These are phyloP conservation scores for Ambispora gerdemannii DNA, from an alignment of 192 early-diverging fungal genomes.

Conservation along the genomic window DNA sequence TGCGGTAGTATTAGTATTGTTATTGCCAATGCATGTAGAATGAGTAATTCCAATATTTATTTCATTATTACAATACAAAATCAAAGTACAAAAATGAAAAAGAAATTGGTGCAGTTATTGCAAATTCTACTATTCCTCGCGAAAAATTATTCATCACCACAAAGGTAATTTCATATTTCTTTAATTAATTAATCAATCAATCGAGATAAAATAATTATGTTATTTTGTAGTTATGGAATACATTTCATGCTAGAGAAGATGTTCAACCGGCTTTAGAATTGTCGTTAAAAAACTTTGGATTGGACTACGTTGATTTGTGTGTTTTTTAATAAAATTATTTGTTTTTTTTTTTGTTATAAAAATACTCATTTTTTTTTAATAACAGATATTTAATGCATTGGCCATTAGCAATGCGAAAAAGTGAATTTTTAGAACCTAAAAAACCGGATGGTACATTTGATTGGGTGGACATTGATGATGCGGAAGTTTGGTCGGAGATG, in stretches of 20 bases:
- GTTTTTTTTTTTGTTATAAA: no score
- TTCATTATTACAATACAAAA: no score
- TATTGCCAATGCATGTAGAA: no score
- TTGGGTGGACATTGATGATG: slow-evolving; percentile 51
- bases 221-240: slow-evolving; percentile 71
- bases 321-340: slow-evolving; percentile 76
- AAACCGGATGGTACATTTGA: slow-evolving; percentile 70
- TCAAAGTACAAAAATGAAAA: no score
- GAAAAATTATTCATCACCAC: no score
- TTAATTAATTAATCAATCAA: no score
- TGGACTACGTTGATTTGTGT: slow-evolving; percentile 66
- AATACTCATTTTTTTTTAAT: slow-evolving; percentile 57
- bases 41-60: no score
- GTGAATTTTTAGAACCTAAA: slow-evolving; percentile 62
- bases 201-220: no score
- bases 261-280: slow-evolving; percentile 53
- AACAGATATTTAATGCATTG: slow-evolving; percentile 52
- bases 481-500: background rate
- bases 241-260: slow-evolving; percentile 54
- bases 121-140: no score
- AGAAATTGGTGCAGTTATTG: no score
- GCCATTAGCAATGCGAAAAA: slow-evolving; percentile 45
- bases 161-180: no score
- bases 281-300: slow-evolving; percentile 49
- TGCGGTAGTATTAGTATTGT: no score